Evolutionary conservation across 1,284 basidiomycete genomes (phyloP).

Genomic region (Ustilago trichophora): DNA sequence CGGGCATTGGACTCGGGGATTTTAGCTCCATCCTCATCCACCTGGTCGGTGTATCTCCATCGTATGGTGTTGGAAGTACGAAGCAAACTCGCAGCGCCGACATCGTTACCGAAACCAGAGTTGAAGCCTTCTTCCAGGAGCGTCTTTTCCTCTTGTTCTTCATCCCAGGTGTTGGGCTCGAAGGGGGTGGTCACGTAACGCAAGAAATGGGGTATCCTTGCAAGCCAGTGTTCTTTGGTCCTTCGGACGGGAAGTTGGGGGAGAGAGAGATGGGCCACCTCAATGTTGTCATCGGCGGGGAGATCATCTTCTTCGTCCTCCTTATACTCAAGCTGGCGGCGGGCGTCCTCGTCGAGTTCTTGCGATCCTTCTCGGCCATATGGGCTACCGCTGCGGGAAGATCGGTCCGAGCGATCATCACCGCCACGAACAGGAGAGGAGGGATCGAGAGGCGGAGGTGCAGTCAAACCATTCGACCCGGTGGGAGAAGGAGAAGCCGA

Average conservation of each 20-base stretch:
- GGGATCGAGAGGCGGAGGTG: constrained; percentile 24
- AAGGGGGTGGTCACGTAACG: constrained; percentile 55
- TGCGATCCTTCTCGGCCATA: constrained; percentile 31
- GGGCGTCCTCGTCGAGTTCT: constrained; percentile 40
- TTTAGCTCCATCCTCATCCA: constrained; percentile 74
- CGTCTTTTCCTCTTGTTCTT: constrained; percentile 54
- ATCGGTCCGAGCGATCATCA: constrained; percentile 23
- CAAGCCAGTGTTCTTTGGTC: constrained; percentile 61
- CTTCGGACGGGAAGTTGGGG: constrained; percentile 56
- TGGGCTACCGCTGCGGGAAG: constrained; percentile 35
- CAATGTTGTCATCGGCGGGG: constrained; percentile 73
- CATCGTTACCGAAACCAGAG: constrained; percentile 64
- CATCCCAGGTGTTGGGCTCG: constrained; percentile 53
- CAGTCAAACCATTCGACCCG: constrained; percentile 21
- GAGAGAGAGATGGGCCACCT: constrained; percentile 66
- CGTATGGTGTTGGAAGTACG: constrained; percentile 89
- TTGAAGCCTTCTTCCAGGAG: constrained; percentile 70
- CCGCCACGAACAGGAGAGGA: constrained; percentile 14
- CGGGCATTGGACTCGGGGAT: constrained; percentile 84
- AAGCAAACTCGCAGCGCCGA: constrained; percentile 67
- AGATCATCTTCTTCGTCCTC: constrained; percentile 68
- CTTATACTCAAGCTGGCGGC: constrained; percentile 64
- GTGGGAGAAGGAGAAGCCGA: constrained; percentile 36
- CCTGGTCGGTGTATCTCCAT: constrained; percentile 82
- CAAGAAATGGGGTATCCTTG: constrained; percentile 63